Conservation (phyloP, 345 rosid genomes). For the Arabidopsis suecica region DNA sequence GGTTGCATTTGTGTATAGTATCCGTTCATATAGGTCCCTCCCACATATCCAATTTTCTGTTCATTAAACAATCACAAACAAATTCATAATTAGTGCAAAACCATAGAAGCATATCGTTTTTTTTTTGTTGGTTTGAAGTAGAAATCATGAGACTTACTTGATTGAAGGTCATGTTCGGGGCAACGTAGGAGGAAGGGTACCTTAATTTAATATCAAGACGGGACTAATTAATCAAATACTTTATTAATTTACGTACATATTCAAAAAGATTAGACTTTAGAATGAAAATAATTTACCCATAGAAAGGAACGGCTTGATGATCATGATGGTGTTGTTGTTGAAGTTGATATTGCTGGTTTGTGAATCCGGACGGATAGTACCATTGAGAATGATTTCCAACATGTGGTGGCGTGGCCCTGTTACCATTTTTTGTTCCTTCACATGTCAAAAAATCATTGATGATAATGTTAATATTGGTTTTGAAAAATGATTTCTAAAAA, state of each 20-base stretch:
- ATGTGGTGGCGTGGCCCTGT: constrained; percentile 55
- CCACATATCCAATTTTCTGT: constrained; percentile 72
- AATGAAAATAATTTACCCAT: constrained; percentile 63
- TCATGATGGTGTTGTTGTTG: constrained; percentile 22
- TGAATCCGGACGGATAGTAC: constrained; percentile 76
- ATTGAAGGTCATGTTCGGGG: constrained; percentile 66
- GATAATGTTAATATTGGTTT: constrained; percentile 1
- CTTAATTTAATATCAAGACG: constrained; percentile 44
- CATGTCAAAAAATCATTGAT: constrained; percentile 24
- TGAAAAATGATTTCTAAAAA: neutral
- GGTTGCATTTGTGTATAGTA: constrained; percentile 51
- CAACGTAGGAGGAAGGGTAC: constrained; percentile 72
- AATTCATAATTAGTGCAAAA: neutral
- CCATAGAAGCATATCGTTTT: neutral
- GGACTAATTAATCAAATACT: constrained; percentile 9
- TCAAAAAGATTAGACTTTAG: constrained; percentile 11
- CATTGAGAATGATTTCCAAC: constrained; percentile 77
- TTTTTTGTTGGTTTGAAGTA: neutral
- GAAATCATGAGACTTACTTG: constrained; percentile 56
- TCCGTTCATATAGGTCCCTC: constrained; percentile 79
- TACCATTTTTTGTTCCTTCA: constrained; percentile 65
- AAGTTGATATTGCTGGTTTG: constrained; percentile 53
- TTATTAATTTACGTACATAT: constrained; percentile 12
- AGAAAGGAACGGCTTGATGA: constrained; percentile 78
- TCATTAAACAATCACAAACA: constrained; percentile 6